These are phyloP conservation scores for Dactylis glomerata DNA, from an alignment of 176 grass and related monocot species.

Conservation along the genomic window DNA sequence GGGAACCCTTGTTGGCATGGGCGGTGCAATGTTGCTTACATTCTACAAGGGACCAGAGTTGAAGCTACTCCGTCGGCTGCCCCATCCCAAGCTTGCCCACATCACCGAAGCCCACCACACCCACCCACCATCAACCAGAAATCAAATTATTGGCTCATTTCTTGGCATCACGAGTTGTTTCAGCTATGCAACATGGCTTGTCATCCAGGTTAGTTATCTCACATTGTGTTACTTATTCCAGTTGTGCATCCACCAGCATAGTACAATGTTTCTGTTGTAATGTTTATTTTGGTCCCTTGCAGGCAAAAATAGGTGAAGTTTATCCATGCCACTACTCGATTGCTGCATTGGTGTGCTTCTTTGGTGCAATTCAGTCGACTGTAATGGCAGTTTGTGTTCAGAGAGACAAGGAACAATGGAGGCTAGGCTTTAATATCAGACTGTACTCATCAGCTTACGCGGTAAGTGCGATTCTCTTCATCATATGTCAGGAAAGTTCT, in stretches of 20 bases:
- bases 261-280: not conserved
- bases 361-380: conserved; percentile 36
- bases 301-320: conserved; percentile 34
- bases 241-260: not conserved
- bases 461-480: not conserved
- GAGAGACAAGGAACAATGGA: conserved; percentile 31
- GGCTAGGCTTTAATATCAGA: conserved; percentile 41
- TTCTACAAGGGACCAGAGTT: conserved; percentile 55
- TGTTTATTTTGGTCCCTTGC: not conserved
- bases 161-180: conserved; percentile 42
- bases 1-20: conserved; percentile 40
- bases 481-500: not conserved
- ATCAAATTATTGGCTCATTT: conserved; percentile 39
- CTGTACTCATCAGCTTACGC: conserved; percentile 35
- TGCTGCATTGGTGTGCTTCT: conserved; percentile 45
- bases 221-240: not conserved
- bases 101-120: not conserved
- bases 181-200: conserved; percentile 43
- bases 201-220: conserved; percentile 37
- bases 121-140: not conserved
- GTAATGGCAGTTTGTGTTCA: conserved; percentile 14
- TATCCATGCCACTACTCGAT: conserved; percentile 40
- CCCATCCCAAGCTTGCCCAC: conserved; percentile 3
- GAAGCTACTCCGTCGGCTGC: not conserved
- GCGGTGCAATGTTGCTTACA: conserved; percentile 55